Evolutionary conservation across 805 yeast genomes (phyloP), one percentile per base, ranked within the genome.

Genomic region (Yamadazyma phyllophila): DNA sequence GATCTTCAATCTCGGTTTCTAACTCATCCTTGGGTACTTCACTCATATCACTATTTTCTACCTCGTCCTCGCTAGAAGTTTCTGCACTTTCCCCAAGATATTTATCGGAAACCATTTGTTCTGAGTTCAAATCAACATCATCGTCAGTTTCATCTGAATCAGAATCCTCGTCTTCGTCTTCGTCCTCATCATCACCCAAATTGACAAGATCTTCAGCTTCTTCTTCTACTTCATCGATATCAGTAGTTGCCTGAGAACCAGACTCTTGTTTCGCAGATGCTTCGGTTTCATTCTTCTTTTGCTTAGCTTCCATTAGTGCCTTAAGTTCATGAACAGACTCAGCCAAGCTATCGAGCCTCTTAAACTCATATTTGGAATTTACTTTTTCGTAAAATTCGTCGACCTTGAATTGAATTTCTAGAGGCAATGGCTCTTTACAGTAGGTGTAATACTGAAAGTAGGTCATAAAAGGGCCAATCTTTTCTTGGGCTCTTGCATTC

Each of bases 381-480:
- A 55, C 59, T 29, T 55, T 57, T 1, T 59, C 65, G 51, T 74
- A 77, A 29, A 75, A 65, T 27, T 71, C 77, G 16, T 63, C 57
- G n/a, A 87, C 52, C 39, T 71, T 72, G 52, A 81, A 82, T 36
- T 77, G 76, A 2, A 79, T 63, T 38, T 85, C 94, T 49, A 74
- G 68, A 0, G 95, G 89, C 12, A 86, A 44, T 1, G 88, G 86
- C 39, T 64, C 72, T 55, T 89, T 89, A 27, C 83, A 76, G 60
- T 73, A 77, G 4, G 78, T 61, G 57, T 87, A 89, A 60, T 81
- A 89, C 55, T 89, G 94, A 49, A 88, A 82, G 52, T 80, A 83
- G 24, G 72, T 71, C 46, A 83, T 53, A 46, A 84, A 77, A 0
- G 58, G 55, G 14, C 52, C 56, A 5, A 61, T 50, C 13, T 45